Evolutionary conservation across 805 yeast genomes (phyloP).

Genomic region (Saccharomycopsis malanga): DNA sequence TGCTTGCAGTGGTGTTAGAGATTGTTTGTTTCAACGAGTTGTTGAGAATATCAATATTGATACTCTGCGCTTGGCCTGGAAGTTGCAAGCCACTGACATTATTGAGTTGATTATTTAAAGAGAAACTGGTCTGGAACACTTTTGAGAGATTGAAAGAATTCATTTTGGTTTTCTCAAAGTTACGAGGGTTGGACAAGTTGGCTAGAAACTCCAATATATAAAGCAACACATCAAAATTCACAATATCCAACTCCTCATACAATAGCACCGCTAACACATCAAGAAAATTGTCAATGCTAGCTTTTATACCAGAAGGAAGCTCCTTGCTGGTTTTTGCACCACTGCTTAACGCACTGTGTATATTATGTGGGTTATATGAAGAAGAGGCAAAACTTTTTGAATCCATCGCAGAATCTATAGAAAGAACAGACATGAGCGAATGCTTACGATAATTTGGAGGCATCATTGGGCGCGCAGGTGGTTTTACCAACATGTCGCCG

Average conservation of each 20-base stretch:
- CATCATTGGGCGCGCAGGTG: constrained; percentile 4
- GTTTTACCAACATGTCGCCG: background rate
- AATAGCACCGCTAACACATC: constrained; percentile 4
- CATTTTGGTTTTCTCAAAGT: constrained; percentile 31
- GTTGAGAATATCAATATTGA: constrained; percentile 6
- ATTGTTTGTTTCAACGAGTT: background rate
- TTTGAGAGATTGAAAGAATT: constrained; percentile 32
- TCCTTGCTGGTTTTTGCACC: background rate
- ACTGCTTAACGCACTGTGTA: background rate
- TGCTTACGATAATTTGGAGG: constrained; percentile 14
- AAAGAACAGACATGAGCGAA: constrained; percentile 12
- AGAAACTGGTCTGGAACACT: constrained; percentile 34
- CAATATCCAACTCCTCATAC: background rate
- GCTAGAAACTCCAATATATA: constrained; percentile 12
- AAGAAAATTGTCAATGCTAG: constrained; percentile 8
- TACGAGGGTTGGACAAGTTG: constrained; percentile 4
- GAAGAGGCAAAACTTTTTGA: background rate
- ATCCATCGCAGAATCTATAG: constrained; percentile 8
- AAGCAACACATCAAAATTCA: constrained; percentile 14
- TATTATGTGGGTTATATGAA: background rate
- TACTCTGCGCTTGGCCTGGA: background rate
- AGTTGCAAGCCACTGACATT: background rate
- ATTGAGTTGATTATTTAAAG: constrained; percentile 20
- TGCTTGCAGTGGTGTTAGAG: constrained; percentile 5
- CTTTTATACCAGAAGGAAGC: background rate